Percentiles rank a stretch among this genome's conserved stretches.
Conservation (phyloP, 148 eudicot genomes). For the Spergularia bocconei region DNA sequence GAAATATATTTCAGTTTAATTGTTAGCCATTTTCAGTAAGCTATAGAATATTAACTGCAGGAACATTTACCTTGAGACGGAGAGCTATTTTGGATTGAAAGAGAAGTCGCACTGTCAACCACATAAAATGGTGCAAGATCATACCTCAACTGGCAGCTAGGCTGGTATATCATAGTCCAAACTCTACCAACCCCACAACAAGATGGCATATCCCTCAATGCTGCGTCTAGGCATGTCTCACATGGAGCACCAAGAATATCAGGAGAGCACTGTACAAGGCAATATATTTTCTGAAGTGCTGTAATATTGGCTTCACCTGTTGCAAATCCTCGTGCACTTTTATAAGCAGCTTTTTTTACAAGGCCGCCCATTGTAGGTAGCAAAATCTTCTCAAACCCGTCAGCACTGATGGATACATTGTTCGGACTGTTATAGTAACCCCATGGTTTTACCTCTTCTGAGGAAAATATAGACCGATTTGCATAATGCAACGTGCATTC, state of each 20-base stretch:
- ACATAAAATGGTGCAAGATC: conserved; percentile 7
- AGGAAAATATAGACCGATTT: conserved; percentile 6
- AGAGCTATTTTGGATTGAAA: neutral
- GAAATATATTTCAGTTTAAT: too few relatives aligned
- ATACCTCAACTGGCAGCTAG: conserved; percentile 18
- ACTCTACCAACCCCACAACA: neutral
- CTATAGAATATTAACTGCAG: neutral
- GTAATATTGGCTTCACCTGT: neutral
- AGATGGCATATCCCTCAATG: neutral
- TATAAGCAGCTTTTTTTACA: conserved; percentile 8
- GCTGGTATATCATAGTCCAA: neutral
- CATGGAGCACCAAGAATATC: conserved; percentile 17
- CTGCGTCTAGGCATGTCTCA: conserved; percentile 15
- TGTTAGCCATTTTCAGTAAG: too few relatives aligned
- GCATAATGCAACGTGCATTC: conserved; percentile 19
- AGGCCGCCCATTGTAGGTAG: neutral
- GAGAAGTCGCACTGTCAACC: neutral
- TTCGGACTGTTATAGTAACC: conserved; percentile 7
- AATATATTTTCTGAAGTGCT: neutral
- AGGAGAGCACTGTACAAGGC: conserved; percentile 21
- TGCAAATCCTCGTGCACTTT: conserved; percentile 5
- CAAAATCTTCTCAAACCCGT: too few relatives aligned
- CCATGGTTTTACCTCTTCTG: conserved; percentile 13
- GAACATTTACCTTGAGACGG: neutral
- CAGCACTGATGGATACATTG: neutral